Evolutionary conservation across 176 grass and related monocot species (phyloP), one percentile per base, ranked within the genome.

Genomic region (Cymbopogon citratus): DNA sequence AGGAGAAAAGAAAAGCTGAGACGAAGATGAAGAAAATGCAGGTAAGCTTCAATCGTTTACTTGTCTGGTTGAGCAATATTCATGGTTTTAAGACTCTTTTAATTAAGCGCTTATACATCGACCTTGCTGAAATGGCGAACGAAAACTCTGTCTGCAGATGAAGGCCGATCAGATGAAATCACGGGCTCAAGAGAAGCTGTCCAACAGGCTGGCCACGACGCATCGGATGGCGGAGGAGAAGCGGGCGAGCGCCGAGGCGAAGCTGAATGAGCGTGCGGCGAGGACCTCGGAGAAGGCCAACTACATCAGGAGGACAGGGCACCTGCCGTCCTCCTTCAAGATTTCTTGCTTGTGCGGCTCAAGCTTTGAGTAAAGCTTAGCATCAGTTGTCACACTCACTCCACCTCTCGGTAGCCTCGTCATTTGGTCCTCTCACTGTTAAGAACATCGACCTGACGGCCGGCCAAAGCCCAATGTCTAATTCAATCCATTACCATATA

Each of bases 1-100:
- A 98, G 19, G 92, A 94, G 82, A 98, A 91, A 81, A 78, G 92
- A 44, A 98, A 89, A 80, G 92, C 88, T 66, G 88, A 98, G 85
- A 75, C 83, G 60, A 92, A 94, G 87, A 87, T 98, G 92, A 94
- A 87, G 88, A 98, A 71, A 79, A 80, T 87, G 41, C 90, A 98
- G 92, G 95, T 91, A 76, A 75, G 7, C 51, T 52, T 39, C 7
- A 36, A 34, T 12, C 4, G 9, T 5, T n/a, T 54, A n/a, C 12
- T 9, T 54, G 8, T 31, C 7, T 27, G 15, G 3, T 45, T 45
- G 10, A 15, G 45, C 45, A 15, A 16, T 43, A 12, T 44, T 15
- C 68, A 71, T 16, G 68, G 6, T 44, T 71, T 71, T 9, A 56
- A 43, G 12, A 69, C 21, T 41, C 63, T 62, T 63, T 12, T 6